Conservation (phyloP, 1,139 yeast species). For the Candida sanyaensis region DNA sequence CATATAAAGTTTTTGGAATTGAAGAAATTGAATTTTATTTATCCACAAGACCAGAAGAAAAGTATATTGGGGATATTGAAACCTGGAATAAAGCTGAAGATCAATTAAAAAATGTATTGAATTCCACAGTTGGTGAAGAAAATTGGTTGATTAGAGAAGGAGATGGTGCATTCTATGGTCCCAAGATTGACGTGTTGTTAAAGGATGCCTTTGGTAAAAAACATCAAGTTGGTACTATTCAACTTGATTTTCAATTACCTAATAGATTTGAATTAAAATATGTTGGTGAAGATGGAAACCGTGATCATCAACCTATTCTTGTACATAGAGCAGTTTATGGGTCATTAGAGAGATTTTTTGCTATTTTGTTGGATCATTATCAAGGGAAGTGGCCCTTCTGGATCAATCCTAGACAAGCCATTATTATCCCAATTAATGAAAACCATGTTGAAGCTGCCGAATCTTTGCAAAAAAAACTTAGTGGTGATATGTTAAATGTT, state of each 20-base stretch:
- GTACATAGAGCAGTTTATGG: slow-evolving; percentile 96
- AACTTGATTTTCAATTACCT: slow-evolving; percentile 93
- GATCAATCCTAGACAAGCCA: slow-evolving; percentile 93
- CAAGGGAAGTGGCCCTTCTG: slow-evolving; percentile 98
- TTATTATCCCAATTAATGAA: slow-evolving; percentile 77
- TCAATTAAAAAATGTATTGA: slow-evolving; percentile 65
- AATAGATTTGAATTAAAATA: slow-evolving; percentile 76
- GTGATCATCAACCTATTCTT: slow-evolving; percentile 75
- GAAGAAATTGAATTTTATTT: slow-evolving; percentile 66
- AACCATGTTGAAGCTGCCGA: slow-evolving; percentile 57
- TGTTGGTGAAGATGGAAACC: slow-evolving; percentile 49
- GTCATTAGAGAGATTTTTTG: slow-evolving; percentile 88
- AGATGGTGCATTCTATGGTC: slow-evolving; percentile 99
- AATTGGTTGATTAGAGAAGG: slow-evolving; percentile 80
- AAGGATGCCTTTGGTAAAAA: slow-evolving; percentile 80
- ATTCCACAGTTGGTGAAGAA: slow-evolving; percentile 52
- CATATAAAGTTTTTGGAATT: slow-evolving; percentile 80
- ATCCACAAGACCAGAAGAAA: slow-evolving; percentile 87
- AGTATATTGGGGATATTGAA: slow-evolving; percentile 75
- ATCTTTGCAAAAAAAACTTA: slow-evolving; percentile 44
- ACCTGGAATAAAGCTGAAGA: slow-evolving; percentile 88
- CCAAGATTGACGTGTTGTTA: slow-evolving; percentile 85
- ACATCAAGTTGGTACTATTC: slow-evolving; percentile 96
- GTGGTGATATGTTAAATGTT: slow-evolving; percentile 46
- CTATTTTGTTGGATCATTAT: slow-evolving; percentile 86